Evolutionary conservation across 2,329 filamentous ascomycete genomes (phyloP), one percentile per base, ranked within the genome.

Genomic region (Nothophaeocryptopus gaeumannii): DNA sequence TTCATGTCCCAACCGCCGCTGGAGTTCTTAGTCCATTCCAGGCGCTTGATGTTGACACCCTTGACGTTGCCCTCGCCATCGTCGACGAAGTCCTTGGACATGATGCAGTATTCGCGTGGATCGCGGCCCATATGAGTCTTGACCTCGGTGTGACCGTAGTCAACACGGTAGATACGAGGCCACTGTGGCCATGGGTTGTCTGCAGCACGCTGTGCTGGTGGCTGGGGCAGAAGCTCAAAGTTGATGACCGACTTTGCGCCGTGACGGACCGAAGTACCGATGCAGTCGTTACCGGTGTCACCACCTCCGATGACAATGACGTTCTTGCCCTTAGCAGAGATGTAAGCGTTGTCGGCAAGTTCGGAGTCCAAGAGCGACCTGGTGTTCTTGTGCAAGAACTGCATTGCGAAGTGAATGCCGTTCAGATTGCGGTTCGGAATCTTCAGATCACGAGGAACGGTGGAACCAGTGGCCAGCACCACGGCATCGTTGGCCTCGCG

Each of bases 151-250:
- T 97, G 92, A 49, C 92, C 92, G 67, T 97, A 97, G 74, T 97
- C 92, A n/a, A 96, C 88, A 63, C 92, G 90, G 80, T 96, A 96
- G 70, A 96, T 91, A 65, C 91, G 88, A 50, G 92, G 92, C 91
- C 92, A 97, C 74, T 96, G 92, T 8, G 92, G 92, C 92, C 92
- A 97, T 55, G 92, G 92, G 78, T 97, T 97, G 73, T 96, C 92
- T 56, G 83, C 82, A 58, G 88, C 90, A 74, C 92, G 89, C 79
- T 95, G 86, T 53, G 88, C 82, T 7, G 91, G 89, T 61, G 92
- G 92, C 73, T 96, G 90, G 29, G 92, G 92, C 56, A 97, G 80
- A 50, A 97, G 79, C 77, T 97, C 92, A 62, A 97, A 96, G 81
- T 97, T 96, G 74, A 88, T 88, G 57, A 97, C 89, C 1, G 89